A percentile compares a stretch with the other conserved stretches of the same genome.
phyloP scores from a whole-genome alignment of 2,329 filamentous ascomycete species.

The Catunica adiposa region DNA sequence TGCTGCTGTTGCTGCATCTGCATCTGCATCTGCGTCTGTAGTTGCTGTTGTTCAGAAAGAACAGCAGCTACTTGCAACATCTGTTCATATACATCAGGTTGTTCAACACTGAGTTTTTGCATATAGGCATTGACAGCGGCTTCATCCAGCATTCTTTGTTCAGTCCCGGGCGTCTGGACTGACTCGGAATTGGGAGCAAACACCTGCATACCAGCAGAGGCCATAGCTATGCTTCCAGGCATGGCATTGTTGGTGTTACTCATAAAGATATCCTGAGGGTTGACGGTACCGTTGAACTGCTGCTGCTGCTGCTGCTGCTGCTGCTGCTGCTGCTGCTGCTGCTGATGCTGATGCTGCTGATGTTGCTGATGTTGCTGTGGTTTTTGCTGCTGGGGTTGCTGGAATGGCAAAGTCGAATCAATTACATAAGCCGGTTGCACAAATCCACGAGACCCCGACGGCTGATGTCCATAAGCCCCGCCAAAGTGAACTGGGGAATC shows the following conservation, averaged over 20 bases:
- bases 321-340: background rate
- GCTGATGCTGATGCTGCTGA: no score
- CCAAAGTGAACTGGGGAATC: conserved; percentile 11
- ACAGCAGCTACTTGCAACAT: background rate
- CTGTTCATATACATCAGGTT: background rate
- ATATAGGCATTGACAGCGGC: background rate
- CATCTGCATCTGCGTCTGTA: background rate
- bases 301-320: background rate
- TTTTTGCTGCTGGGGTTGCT: background rate
- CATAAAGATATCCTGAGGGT: conserved; percentile 1
- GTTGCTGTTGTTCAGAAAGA: no score
- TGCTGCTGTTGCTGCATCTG: no score
- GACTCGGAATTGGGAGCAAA: background rate
- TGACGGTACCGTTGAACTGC: background rate
- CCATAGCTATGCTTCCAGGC: background rate
- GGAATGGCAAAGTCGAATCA: background rate
- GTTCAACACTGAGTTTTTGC: background rate
- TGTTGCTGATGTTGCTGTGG: background rate
- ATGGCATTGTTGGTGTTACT: background rate
- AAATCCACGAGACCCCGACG: background rate
- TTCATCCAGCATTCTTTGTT: background rate
- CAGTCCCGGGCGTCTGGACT: background rate
- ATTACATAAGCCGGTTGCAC: background rate
- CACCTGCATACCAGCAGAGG: background rate
- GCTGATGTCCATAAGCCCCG: background rate